Conservation (phyloP, 768 basidiomycete species). For the Favolaschia claudopus region DNA sequence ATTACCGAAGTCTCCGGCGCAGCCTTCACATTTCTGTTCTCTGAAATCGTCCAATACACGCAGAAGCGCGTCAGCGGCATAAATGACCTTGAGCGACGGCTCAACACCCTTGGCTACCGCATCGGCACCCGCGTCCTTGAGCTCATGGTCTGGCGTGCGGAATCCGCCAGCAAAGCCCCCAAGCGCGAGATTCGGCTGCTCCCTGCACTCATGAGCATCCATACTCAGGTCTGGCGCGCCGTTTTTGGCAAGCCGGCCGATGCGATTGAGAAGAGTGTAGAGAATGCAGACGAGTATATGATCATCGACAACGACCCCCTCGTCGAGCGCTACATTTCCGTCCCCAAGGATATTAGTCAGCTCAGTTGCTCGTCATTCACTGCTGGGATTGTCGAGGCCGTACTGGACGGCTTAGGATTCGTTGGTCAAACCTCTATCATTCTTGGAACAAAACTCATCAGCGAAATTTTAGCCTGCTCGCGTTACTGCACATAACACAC, state of each 20-base stretch:
- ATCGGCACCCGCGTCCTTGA: conserved; percentile 89
- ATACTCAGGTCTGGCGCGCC: conserved; percentile 94
- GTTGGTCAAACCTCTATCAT: too few species aligned
- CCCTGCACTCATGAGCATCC: conserved; percentile 91
- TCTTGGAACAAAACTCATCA: conserved; percentile 7
- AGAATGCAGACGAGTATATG: conserved; percentile 99
- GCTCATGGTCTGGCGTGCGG: conserved; percentile 82
- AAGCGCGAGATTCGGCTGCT: conserved; percentile 92
- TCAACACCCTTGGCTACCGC: conserved; percentile 93
- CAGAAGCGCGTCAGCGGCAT: conserved; percentile 96
- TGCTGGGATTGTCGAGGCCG: conserved; percentile 97
- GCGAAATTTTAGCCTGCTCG: conserved; percentile 88
- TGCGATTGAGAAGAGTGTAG: conserved; percentile 94
- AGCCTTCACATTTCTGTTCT: conserved; percentile 91
- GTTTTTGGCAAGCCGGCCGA: conserved; percentile 95
- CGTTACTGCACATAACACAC: conserved; percentile 95
- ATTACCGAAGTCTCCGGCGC: conserved; percentile 83
- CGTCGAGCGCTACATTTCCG: conserved; percentile 90
- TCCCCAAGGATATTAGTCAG: conserved; percentile 93
- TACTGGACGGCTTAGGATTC: conserved; percentile 92
- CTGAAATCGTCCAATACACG: conserved; percentile 94
- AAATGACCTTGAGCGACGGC: conserved; percentile 90
- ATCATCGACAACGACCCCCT: conserved; percentile 96
- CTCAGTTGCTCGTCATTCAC: conserved; percentile 96
- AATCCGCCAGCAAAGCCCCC: conserved; percentile 84